Percentiles rank a stretch among this genome's conserved stretches.
phyloP scores from a whole-genome alignment of 371 early-diverging fungal genomes.

The Mucor irregularis region DNA sequence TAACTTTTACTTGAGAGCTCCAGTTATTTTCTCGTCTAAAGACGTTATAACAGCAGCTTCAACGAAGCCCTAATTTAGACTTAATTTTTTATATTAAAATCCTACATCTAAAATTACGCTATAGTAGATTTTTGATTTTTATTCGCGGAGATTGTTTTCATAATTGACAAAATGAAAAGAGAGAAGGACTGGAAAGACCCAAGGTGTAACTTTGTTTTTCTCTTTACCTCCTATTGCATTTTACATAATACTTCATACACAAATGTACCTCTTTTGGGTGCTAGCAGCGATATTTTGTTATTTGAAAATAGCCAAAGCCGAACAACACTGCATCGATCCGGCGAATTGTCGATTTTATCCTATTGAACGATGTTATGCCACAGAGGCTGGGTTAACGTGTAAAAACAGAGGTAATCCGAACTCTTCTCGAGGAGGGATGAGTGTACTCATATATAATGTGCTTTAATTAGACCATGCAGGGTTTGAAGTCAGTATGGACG shows the following conservation, averaged over 20 bases:
- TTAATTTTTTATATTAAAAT: no score
- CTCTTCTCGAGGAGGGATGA: not conserved
- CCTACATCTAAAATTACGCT: no score
- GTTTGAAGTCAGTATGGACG: conserved; percentile 41
- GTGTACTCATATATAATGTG: not conserved
- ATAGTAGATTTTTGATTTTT: no score
- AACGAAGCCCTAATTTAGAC: no score
- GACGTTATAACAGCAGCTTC: no score
- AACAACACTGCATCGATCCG: conserved; percentile 42
- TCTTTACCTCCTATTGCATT: not conserved
- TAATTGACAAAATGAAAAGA: not conserved
- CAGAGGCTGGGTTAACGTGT: conserved; percentile 41
- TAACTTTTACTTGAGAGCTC: conserved; percentile 41
- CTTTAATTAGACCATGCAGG: conserved; percentile 25
- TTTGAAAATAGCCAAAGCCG: not conserved
- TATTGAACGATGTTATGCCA: conserved; percentile 46
- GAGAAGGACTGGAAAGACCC: not conserved
- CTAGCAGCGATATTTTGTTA: conserved; percentile 7
- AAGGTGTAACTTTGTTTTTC: no score
- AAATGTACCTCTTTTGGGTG: conserved; percentile 25
- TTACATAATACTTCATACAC: not conserved
- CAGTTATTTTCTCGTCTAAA: conserved; percentile 5
- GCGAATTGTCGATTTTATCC: conserved; percentile 48
- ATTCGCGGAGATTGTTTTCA: no score
- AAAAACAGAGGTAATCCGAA: conserved; percentile 32